Conservation (phyloP, 2,329 filamentous ascomycete genomes). For the Talaromyces sp. region DNA sequence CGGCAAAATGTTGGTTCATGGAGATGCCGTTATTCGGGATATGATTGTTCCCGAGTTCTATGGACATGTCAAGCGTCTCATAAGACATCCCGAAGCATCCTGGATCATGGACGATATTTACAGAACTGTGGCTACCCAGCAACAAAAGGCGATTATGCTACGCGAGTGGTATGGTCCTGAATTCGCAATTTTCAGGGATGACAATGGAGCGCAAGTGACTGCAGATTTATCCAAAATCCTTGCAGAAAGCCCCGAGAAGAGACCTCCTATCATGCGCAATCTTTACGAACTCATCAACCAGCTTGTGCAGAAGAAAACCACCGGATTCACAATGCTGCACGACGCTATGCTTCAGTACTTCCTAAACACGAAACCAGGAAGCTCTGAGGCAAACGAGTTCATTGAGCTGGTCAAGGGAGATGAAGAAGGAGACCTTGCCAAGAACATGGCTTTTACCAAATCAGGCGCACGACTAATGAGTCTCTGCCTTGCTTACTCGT, state of each 20-base stretch:
- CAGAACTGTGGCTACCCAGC: conserved; percentile 75
- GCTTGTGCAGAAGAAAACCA: conserved; percentile 92
- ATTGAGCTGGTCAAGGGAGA: conserved; percentile 88
- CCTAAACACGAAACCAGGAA: conserved; percentile 69
- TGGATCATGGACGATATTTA: conserved; percentile 99
- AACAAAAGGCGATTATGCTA: conserved; percentile 80
- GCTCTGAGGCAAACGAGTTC: conserved; percentile 80
- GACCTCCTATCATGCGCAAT: conserved; percentile 78
- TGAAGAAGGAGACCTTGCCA: conserved; percentile 81
- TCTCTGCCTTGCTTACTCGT: conserved; percentile 76
- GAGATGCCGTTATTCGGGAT: conserved; percentile 80
- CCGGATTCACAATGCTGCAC: conserved; percentile 95
- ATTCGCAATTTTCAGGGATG: conserved; percentile 72
- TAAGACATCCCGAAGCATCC: conserved; percentile 91
- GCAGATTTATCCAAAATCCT: conserved; percentile 73
- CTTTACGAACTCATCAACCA: conserved; percentile 84
- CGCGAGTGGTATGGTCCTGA: conserved; percentile 96
- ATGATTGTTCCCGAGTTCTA: conserved; percentile 93
- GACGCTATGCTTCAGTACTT: conserved; percentile 98
- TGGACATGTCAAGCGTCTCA: conserved; percentile 84
- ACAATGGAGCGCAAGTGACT: conserved; percentile 47
- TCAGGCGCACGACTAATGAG: conserved; percentile 79
- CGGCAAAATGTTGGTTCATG: conserved; percentile 90
- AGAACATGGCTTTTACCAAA: conserved; percentile 94
- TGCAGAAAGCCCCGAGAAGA: conserved; percentile 74